Evolutionary conservation across 2,329 filamentous ascomycete genomes (phyloP).

Genomic region (Penicillium vulpinum): DNA sequence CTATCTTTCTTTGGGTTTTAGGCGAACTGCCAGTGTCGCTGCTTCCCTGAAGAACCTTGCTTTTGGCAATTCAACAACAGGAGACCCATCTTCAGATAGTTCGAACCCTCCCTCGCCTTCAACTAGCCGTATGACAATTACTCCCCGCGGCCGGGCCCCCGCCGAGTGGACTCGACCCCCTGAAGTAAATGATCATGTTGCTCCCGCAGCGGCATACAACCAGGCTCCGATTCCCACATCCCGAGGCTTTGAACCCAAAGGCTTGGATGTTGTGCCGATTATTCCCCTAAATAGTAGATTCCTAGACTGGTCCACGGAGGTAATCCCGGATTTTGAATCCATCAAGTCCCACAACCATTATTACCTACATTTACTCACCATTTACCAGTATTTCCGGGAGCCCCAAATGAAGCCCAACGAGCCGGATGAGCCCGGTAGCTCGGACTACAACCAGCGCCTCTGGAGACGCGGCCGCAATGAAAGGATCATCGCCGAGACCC

Average conservation of each 20-base stretch:
- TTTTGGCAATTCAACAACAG: conserved; percentile 49
- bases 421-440: conserved; percentile 91
- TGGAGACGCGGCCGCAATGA: conserved; percentile 95
- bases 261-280: conserved; percentile 57
- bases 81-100: conserved; percentile 29
- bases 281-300: conserved; percentile 82
- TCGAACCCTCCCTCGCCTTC: conserved; percentile 31
- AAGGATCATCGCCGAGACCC: conserved; percentile 84
- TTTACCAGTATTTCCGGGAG: conserved; percentile 78
- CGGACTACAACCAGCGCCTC: conserved; percentile 91
- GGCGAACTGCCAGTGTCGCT: conserved; percentile 64
- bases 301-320: conserved; percentile 89
- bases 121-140: conserved; percentile 41
- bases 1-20: conserved; percentile 61
- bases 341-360: conserved; percentile 12
- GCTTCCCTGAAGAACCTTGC: conserved; percentile 64
- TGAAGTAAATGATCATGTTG: conserved; percentile 70
- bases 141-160: conserved; percentile 53
- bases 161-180: conserved; percentile 66
- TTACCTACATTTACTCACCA: conserved; percentile 30
- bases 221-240: conserved; percentile 77
- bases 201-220: conserved; percentile 69
- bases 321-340: conserved; percentile 30
- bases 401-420: conserved; percentile 98
- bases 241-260: conserved; percentile 67